Conservation (phyloP, 129 eudicot genomes). For the Helianthus annuus region DNA sequence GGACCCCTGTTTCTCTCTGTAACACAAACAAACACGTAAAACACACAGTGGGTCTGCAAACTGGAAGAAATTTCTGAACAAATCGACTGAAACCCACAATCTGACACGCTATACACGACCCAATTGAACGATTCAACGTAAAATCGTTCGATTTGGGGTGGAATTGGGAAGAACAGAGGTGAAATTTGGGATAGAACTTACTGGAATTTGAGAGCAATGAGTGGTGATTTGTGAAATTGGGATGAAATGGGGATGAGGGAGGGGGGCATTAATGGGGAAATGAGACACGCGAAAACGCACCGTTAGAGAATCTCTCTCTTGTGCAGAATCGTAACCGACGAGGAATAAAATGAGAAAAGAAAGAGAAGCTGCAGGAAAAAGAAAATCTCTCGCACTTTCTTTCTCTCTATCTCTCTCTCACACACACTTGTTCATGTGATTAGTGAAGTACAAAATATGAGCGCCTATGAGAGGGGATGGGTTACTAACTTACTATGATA, state of each 20-base stretch:
- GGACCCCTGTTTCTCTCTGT: background rate
- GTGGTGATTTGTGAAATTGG: slow-evolving; percentile 6
- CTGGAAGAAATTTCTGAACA: background rate
- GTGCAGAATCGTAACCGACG: slow-evolving; percentile 35
- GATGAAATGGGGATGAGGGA: background rate
- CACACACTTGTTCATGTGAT: background rate
- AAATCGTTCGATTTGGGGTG: slow-evolving; percentile 1
- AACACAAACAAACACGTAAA: slow-evolving; percentile 6
- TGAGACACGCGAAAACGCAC: slow-evolving; percentile 30
- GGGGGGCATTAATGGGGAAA: slow-evolving; percentile 20
- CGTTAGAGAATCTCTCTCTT: slow-evolving; percentile 22
- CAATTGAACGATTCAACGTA: background rate
- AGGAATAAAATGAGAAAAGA: slow-evolving; percentile 28
- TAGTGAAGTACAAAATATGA: background rate
- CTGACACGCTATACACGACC: slow-evolving; percentile 16
- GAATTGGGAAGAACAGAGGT: background rate
- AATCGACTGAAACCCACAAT: slow-evolving; percentile 17
- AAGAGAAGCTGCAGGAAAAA: slow-evolving; percentile 22
- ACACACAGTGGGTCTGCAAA: slow-evolving; percentile 1
- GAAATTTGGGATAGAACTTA: slow-evolving; percentile 2
- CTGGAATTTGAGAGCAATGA: slow-evolving; percentile 11
- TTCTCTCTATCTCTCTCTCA: slow-evolving; percentile 9
- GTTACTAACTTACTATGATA: no score
- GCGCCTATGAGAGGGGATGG: background rate
- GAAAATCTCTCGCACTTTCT: background rate